Percentiles rank a stretch among this genome's conserved stretches.
These are phyloP conservation scores for Medicago arabica DNA, from an alignment of 306 rosid species.

Conservation along the genomic window DNA sequence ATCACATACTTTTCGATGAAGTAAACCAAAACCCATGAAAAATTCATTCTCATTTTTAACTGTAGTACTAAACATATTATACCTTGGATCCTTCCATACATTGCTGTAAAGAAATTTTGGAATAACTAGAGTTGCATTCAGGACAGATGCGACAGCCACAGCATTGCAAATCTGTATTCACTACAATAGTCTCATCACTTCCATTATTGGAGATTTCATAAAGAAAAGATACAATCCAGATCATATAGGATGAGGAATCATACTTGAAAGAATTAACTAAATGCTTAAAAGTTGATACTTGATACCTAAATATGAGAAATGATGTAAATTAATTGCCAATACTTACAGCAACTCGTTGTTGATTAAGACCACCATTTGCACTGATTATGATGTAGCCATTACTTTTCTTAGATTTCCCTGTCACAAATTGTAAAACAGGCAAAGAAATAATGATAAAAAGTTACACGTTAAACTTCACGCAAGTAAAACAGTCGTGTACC, in stretches of 20 bases:
- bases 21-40: background rate
- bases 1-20: background rate
- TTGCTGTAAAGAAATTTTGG: slow-evolving; percentile 90
- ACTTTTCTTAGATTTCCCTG: slow-evolving; percentile 58
- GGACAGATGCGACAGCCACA: slow-evolving; percentile 88
- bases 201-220: slow-evolving; percentile 42
- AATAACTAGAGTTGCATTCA: slow-evolving; percentile 85
- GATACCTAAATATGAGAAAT: slow-evolving; percentile 29
- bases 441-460: slow-evolving; percentile 4
- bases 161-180: slow-evolving; percentile 91
- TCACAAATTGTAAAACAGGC: slow-evolving; percentile 37
- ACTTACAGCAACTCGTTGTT: slow-evolving; percentile 97
- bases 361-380: slow-evolving; percentile 99
- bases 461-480: too few relatives aligned
- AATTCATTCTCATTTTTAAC: background rate
- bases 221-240: background rate
- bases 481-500: too few relatives aligned
- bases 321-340: slow-evolving; percentile 27
- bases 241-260: background rate
- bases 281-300: slow-evolving; percentile 7
- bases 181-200: slow-evolving; percentile 51
- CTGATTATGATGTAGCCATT: slow-evolving; percentile 90
- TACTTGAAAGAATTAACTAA: background rate
- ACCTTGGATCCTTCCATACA: slow-evolving; percentile 99
- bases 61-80: background rate